Evolutionary conservation across 331 rosid species (phyloP), one percentile per base, ranked within the genome.

Genomic region (Acacia concinna): DNA sequence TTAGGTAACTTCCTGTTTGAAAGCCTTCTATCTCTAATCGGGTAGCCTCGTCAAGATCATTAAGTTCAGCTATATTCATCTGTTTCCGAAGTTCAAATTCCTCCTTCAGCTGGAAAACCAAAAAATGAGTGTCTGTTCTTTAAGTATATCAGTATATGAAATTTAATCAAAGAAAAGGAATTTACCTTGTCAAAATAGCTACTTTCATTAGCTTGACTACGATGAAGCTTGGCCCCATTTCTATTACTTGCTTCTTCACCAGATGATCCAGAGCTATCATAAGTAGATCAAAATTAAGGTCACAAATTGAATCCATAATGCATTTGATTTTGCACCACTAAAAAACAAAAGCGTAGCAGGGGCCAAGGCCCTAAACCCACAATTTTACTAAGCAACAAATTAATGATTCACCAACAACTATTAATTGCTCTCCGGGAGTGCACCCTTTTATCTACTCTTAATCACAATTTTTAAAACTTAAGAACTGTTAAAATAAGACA

Each of bases 1-100:
- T 84, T 54, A 95, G 35, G 81, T 95, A 95, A 47, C 93, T 93
- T 80, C 99, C 99, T 7, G 93, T 89, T 78, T 78, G 90, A 79
- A 87, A 93, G 73, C 97, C 99, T 82, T 90, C 98, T 66, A 91
- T 80, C 81, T 91, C 97, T 62, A 93, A 12, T 76, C 97, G 84
- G 52, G 92, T 89, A 85, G 76, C 91, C 73, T 95, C 97, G 75
- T 93, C 99, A 72, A 95, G 93, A 65, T 95, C 97, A 68, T 87
- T 81, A 68, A 95, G 96, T 84, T 93, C 98, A 81, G 92, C 91
- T 79, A 89, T 86, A 85, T 95, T 95, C 86, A 80, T 90, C 81
- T 93, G 98, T 84, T 93, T 93, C 86, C 68, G 88, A 71, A 89
- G 84, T 72, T 95, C 97, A 73, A 91, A 88, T 46, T 91, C 98